A percentile compares a stretch with the other conserved stretches of the same genome.
Conservation (phyloP, 306 rosid genomes). For the Gleditsia sinensis region DNA sequence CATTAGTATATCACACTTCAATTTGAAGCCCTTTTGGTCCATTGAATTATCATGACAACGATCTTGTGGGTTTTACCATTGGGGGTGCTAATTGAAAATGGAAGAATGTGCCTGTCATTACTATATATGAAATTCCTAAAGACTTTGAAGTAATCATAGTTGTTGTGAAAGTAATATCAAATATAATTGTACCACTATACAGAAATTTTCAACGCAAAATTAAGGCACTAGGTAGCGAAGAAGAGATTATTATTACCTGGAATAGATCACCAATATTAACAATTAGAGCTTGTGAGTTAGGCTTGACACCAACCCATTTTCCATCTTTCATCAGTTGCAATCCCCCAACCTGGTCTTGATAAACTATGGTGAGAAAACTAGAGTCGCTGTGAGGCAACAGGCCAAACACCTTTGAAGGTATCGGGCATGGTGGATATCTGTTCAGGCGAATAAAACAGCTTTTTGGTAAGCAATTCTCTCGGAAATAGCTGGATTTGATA, state of each 20-base stretch:
- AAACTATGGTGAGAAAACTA: constrained; percentile 55
- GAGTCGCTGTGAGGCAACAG: constrained; percentile 67
- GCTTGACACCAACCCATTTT: constrained; percentile 58
- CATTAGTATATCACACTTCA: background rate
- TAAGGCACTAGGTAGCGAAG: background rate
- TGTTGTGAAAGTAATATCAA: background rate
- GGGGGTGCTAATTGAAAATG: background rate
- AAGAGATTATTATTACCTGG: constrained; percentile 52
- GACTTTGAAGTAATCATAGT: background rate
- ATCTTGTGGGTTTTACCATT: background rate
- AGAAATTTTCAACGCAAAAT: background rate
- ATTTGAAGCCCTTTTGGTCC: background rate
- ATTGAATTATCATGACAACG: background rate
- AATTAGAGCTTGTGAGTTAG: constrained; percentile 53
- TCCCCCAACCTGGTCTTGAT: constrained; percentile 50
- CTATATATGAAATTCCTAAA: background rate
- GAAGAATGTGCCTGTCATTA: background rate
- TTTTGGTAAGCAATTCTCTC: constrained; percentile 48
- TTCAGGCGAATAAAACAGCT: constrained; percentile 58
- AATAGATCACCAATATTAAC: constrained; percentile 79
- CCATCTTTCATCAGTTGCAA: constrained; percentile 56
- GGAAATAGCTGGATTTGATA: constrained; percentile 43
- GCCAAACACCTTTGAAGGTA: constrained; percentile 59
- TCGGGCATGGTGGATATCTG: constrained; percentile 71
- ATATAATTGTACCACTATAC: background rate